Percentiles rank a stretch among this genome's conserved stretches.
These are phyloP conservation scores for Ophiostoma angusticollis DNA, from an alignment of 2,329 filamentous ascomycete genomes.

Conservation along the genomic window DNA sequence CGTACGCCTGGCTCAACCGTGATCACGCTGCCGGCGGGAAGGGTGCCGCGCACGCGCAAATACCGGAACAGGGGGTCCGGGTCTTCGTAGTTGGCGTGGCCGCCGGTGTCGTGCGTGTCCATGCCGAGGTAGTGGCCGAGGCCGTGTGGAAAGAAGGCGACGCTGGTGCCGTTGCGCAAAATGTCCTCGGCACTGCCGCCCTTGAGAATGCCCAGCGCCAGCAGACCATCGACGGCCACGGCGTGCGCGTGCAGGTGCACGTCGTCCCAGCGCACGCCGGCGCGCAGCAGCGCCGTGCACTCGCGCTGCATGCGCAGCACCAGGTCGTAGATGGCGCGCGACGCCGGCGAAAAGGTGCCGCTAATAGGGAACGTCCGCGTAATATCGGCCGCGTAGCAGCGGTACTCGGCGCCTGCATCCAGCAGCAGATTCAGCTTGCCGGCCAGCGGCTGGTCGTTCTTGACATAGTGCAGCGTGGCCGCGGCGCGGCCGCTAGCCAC, in stretches of 20 bases:
- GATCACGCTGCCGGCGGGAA: slow-evolving; percentile 72
- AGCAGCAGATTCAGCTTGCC: slow-evolving; percentile 70
- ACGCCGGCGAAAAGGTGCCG: slow-evolving; percentile 57
- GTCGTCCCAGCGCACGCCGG: slow-evolving; percentile 67
- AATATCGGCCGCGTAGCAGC: slow-evolving; percentile 58
- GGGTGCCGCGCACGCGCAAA: slow-evolving; percentile 59
- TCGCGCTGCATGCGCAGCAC: slow-evolving; percentile 79
- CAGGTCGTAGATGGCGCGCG: slow-evolving; percentile 64
- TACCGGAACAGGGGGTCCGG: slow-evolving; percentile 77
- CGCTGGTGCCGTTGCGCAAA: slow-evolving; percentile 63
- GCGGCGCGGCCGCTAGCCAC: slow-evolving; percentile 69
- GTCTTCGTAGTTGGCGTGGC: slow-evolving; percentile 66
- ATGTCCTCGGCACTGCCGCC: slow-evolving; percentile 59
- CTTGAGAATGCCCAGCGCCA: slow-evolving; percentile 61
- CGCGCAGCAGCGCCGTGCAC: slow-evolving; percentile 59
- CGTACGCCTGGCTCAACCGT: slow-evolving; percentile 86
- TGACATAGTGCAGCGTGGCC: slow-evolving; percentile 77
- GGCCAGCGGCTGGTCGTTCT: slow-evolving; percentile 57
- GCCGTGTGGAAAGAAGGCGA: slow-evolving; percentile 85
- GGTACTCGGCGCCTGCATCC: slow-evolving; percentile 70
- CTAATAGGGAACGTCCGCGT: slow-evolving; percentile 79
- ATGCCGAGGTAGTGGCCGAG: slow-evolving; percentile 84
- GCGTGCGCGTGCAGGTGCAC: slow-evolving; percentile 69
- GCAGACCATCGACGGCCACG: slow-evolving; percentile 68
- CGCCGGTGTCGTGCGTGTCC: slow-evolving; percentile 82